Evolutionary conservation across 352 stramenopile genomes (phyloP).

Genomic region (Blastocystis sp.): DNA sequence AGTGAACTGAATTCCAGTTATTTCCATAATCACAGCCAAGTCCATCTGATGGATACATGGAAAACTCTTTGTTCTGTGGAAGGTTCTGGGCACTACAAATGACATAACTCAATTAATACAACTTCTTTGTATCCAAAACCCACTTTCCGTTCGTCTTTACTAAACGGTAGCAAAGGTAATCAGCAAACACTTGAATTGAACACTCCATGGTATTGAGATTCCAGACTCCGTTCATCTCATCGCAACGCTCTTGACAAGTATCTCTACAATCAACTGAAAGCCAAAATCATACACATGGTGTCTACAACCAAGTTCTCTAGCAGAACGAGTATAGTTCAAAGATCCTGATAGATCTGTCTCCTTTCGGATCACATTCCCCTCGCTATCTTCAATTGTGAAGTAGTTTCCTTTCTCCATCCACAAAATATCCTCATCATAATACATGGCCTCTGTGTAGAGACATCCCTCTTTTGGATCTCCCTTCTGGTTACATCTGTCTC

Average conservation of each 20-base stretch:
- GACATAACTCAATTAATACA: not conserved
- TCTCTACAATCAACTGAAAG: not conserved
- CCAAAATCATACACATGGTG: not conserved
- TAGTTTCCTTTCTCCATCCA: conserved; percentile 6
- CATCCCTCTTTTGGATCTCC: conserved; percentile 33
- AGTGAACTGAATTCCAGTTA: conserved; percentile 58
- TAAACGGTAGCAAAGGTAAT: conserved; percentile 47
- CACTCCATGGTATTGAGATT: not conserved
- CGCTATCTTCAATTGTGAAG: not conserved
- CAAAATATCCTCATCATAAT: conserved; percentile 36
- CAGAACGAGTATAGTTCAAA: not conserved
- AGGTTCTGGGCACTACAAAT: conserved; percentile 27
- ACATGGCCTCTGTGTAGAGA: conserved; percentile 4
- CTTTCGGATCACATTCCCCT: not conserved
- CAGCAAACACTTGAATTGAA: conserved; percentile 7
- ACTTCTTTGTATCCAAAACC: conserved; percentile 31
- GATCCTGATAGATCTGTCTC: not conserved
- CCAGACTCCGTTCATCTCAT: conserved; percentile 44
- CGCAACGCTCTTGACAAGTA: conserved; percentile 20
- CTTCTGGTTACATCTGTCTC: conserved; percentile 26
- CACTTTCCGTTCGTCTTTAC: conserved; percentile 15
- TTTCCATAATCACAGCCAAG: conserved; percentile 51
- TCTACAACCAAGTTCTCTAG: not conserved
- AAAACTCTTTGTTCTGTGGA: conserved; percentile 33
- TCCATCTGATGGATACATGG: not conserved